Conservation (phyloP, 345 rosid species). For the Brassica rapa region DNA sequence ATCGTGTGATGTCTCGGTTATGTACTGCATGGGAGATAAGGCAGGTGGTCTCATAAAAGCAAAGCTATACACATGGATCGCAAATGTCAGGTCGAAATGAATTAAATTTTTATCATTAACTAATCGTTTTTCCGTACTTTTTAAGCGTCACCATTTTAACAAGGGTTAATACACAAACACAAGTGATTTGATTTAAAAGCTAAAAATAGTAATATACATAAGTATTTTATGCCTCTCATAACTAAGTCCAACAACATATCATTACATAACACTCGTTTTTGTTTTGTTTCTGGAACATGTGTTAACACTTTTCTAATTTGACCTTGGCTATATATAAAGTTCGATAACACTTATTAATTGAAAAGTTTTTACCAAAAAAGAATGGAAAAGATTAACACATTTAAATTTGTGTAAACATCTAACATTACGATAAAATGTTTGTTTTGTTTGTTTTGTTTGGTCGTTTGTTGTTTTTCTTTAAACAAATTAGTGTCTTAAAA, state of each 20-base stretch:
- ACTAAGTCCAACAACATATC: background rate
- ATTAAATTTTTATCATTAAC: background rate
- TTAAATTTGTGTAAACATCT: background rate
- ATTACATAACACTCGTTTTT: conserved; percentile 4
- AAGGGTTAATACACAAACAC: too few relatives aligned
- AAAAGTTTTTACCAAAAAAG: background rate
- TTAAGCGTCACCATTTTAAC: background rate
- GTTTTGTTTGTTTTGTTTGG: background rate
- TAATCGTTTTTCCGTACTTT: background rate
- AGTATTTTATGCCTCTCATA: background rate
- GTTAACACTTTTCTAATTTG: conserved; percentile 7
- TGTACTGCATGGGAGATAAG: conserved; percentile 28
- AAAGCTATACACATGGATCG: conserved; percentile 24
- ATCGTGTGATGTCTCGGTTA: conserved; percentile 28
- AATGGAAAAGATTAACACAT: background rate
- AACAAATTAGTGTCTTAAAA: background rate
- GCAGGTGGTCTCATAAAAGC: conserved; percentile 33
- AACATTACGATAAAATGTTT: background rate
- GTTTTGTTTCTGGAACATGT: conserved; percentile 6
- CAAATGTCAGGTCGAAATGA: background rate
- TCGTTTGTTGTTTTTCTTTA: background rate
- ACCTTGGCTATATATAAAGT: conserved; percentile 2
- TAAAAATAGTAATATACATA: background rate
- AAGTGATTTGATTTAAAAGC: too few relatives aligned
- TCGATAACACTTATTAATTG: background rate